Conservation (phyloP, 2,329 filamentous ascomycete species). For the Purpureocillium takamizusanense region DNA sequence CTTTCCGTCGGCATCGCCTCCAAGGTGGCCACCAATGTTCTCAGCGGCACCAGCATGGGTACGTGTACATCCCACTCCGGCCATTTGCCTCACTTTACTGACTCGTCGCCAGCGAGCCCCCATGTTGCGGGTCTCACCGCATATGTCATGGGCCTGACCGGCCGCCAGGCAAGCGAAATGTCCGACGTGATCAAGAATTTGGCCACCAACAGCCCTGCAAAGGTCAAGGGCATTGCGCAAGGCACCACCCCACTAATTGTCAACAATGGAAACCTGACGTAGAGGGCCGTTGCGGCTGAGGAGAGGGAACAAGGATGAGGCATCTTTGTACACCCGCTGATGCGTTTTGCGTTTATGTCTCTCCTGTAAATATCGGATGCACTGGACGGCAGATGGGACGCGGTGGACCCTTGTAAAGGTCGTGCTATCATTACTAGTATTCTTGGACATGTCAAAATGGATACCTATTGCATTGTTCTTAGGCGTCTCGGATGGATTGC, state of each 20-base stretch:
- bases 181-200: slow-evolving; percentile 43
- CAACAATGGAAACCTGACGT: slow-evolving; percentile 39
- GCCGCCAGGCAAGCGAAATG: too few species aligned
- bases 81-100: too few species aligned
- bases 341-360: not conserved
- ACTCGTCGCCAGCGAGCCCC: slow-evolving; percentile 40
- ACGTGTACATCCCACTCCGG: slow-evolving; percentile 11
- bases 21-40: slow-evolving; percentile 31
- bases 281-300: not conserved
- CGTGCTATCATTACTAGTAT: too few species aligned
- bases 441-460: too few species aligned
- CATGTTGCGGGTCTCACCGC: slow-evolving; percentile 60
- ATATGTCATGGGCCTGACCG: slow-evolving; percentile 54
- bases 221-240: slow-evolving; percentile 28
- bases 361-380: too few species aligned
- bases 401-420: too few species aligned
- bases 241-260: slow-evolving; percentile 45
- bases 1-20: slow-evolving; percentile 42
- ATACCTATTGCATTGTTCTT: too few species aligned
- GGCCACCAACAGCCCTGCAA: slow-evolving; percentile 34
- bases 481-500: too few species aligned
- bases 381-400: too few species aligned
- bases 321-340: too few species aligned
- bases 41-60: slow-evolving; percentile 52
- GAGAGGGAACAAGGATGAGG: not conserved